phyloP scores from a whole-genome alignment of 768 basidiomycete genomes.

The Calocera cornea region DNA sequence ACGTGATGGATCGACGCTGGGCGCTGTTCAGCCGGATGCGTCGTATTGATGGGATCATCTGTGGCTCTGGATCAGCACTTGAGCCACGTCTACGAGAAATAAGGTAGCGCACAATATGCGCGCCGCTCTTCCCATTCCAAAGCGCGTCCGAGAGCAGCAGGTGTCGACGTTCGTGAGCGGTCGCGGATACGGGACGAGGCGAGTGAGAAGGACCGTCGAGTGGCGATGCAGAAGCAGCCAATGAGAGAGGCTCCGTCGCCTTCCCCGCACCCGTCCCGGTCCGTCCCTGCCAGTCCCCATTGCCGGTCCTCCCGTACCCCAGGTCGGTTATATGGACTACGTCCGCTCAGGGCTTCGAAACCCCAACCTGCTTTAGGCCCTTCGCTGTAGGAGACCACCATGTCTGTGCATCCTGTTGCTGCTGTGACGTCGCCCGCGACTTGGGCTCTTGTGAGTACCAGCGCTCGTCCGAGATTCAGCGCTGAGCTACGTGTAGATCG shows the following conservation, averaged over 20 bases:
- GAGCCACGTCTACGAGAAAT: not conserved
- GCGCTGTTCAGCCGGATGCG: not conserved
- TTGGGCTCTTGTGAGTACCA: slow-evolving; percentile 62
- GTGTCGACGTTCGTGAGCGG: not conserved
- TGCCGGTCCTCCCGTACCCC: too few species aligned
- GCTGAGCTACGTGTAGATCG: slow-evolving; percentile 39
- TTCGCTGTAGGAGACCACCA: not conserved
- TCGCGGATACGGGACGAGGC: not conserved
- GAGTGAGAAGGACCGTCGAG: not conserved
- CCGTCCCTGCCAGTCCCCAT: too few species aligned
- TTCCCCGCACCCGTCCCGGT: too few species aligned
- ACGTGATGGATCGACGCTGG: not conserved
- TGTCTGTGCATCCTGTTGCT: slow-evolving; percentile 47
- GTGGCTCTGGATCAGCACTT: not conserved
- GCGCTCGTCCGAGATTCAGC: not conserved
- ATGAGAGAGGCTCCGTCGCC: too few species aligned
- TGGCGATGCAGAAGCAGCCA: not conserved
- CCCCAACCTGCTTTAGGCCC: not conserved
- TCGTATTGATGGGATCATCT: not conserved
- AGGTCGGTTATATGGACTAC: too few species aligned
- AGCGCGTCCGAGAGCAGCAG: not conserved
- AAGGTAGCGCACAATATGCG: not conserved
- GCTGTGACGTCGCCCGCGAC: slow-evolving; percentile 70
- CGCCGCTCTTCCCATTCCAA: not conserved
- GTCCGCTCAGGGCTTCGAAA: not conserved